Evolutionary conservation across 805 yeast species (phyloP), one percentile per base, ranked within the genome.

Genomic region (Saccharomyces paradoxus): DNA sequence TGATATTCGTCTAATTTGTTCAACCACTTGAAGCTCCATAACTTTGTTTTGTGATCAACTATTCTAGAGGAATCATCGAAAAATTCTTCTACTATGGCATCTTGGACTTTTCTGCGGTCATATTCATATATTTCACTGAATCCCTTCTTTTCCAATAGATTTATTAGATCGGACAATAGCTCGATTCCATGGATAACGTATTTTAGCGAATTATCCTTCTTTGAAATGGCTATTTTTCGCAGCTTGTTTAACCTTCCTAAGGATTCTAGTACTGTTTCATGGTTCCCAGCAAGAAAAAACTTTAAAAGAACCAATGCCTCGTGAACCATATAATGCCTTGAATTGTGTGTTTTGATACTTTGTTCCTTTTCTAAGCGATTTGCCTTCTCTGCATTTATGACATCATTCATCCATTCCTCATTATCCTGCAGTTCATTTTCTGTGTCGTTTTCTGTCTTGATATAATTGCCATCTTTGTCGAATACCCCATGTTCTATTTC

Each of bases 401-500:
- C 58, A 7, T 61, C 66, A 28, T 61, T 58, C 12, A 65, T 58
- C 70, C 70, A 68, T 28, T 55, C 48, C 22, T 52, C 54, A 46
- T 52, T 53, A 28, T 52, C 54, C 22, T 54, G 53, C 10, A 32
- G 27, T 8, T 61, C 63, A 6, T 61, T 66, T 4, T 65, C 70
- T 10, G 69, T 69, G 24, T 65, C 65, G 5, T 65, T 65, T 2
- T 68, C 63, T 6, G 64, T 61, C 49, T 72, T 67, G n/a, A 74
- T 64, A 58, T 72, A 81, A 58, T 79, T 79, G 2, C 85, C 84
- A 54, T 74, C 75, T 31, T 70, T 70, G 59, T 81, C 84, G 57
- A 80, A 78, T 3, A 59, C 65, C 0, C 85, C 86, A 47, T 73
- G 73, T 49, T 73, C 71, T n/a, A 70, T 63, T 61, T 82, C 87